A percentile compares a stretch with the other conserved stretches of the same genome.
These are phyloP conservation scores for Metschnikowia lachancei DNA, from an alignment of 805 yeast genomes.

Conservation along the genomic window DNA sequence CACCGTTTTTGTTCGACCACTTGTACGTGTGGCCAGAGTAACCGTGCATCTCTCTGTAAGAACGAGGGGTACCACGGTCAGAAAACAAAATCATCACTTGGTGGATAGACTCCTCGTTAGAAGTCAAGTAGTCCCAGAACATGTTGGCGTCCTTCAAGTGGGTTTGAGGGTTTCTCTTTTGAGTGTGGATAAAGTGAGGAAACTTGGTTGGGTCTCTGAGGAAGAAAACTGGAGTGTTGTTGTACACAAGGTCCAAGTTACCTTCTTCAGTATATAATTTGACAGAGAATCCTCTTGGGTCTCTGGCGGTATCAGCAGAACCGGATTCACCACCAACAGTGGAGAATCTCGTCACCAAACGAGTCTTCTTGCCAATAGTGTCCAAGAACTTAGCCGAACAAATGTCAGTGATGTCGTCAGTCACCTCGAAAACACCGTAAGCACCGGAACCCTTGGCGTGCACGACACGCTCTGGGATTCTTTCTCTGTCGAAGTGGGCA, in stretches of 20 bases:
- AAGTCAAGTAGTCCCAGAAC: constrained; percentile 81
- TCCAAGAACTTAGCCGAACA: constrained; percentile 27
- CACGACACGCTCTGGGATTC: constrained; percentile 90
- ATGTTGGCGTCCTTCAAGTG: constrained; percentile 75
- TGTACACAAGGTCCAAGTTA: constrained; percentile 79
- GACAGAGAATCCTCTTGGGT: constrained; percentile 81
- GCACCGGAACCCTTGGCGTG: constrained; percentile 96
- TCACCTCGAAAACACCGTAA: constrained; percentile 79
- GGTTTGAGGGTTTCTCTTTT: constrained; percentile 79
- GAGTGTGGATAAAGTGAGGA: constrained; percentile 86
- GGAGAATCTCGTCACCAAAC: constrained; percentile 67
- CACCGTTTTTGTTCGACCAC: constrained; percentile 73
- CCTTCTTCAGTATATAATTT: constrained; percentile 84
- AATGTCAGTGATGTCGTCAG: constrained; percentile 48
- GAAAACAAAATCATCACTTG: constrained; percentile 72
- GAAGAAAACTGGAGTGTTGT: constrained; percentile 84
- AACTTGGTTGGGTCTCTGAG: constrained; percentile 82
- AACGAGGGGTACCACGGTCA: constrained; percentile 80
- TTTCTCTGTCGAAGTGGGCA: constrained; percentile 86
- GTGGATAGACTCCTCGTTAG: constrained; percentile 71
- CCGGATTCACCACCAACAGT: constrained; percentile 87
- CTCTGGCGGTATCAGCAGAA: constrained; percentile 79
- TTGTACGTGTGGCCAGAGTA: constrained; percentile 83
- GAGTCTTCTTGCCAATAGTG: constrained; percentile 32
- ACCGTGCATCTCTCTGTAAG: constrained; percentile 77